phyloP scores from a whole-genome alignment of 2,329 filamentous ascomycete species.

The Aureobasidium melanogenum region DNA sequence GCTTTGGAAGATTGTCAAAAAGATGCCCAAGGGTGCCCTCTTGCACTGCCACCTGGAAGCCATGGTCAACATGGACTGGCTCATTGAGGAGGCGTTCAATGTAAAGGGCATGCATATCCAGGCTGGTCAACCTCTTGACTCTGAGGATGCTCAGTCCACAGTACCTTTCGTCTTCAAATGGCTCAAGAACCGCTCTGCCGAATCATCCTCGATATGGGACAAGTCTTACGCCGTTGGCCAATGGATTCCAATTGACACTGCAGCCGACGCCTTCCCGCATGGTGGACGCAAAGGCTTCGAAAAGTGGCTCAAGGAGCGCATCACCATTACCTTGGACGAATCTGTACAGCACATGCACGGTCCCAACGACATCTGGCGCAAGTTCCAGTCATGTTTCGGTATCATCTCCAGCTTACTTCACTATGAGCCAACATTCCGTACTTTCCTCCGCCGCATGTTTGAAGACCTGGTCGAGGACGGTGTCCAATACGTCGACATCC shows the following conservation, averaged over 20 bases:
- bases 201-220: constrained; percentile 54
- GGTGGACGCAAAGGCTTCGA: constrained; percentile 65
- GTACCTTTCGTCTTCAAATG: constrained; percentile 49
- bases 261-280: constrained; percentile 65
- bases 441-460: constrained; percentile 65
- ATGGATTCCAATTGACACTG: constrained; percentile 50
- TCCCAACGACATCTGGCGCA: constrained; percentile 73
- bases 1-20: constrained; percentile 74
- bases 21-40: constrained; percentile 81
- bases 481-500: constrained; percentile 74
- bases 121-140: constrained; percentile 49
- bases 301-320: constrained; percentile 65
- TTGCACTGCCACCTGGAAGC: constrained; percentile 85
- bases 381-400: constrained; percentile 71
- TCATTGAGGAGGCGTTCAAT: constrained; percentile 62
- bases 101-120: constrained; percentile 66
- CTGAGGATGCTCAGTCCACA: constrained; percentile 43
- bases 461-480: constrained; percentile 67
- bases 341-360: constrained; percentile 74
- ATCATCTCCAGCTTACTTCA: constrained; percentile 67
- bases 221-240: constrained; percentile 51
- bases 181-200: constrained; percentile 42
- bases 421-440: constrained; percentile 83
- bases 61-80: constrained; percentile 79
- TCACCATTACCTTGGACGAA: constrained; percentile 62